Base-by-base conservation (phyloP, 1,284 basidiomycete species). In the Tilletia caries region DNA sequence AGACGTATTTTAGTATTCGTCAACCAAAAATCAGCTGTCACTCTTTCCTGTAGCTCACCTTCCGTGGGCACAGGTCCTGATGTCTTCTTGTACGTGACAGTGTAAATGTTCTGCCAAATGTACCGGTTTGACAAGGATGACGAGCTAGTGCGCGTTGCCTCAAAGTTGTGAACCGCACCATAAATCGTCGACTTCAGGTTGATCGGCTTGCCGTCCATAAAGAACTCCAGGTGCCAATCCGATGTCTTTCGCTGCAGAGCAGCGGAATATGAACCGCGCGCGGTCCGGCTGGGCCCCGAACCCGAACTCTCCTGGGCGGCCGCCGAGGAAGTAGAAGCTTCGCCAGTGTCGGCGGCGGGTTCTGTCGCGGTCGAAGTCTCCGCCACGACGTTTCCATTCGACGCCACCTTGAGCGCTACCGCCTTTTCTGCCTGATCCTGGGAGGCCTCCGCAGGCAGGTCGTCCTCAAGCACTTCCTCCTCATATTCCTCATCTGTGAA, bases 161-260 rank as follows among this genome's bases (percentile, higher is more conserved):
- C 65, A 34, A 91, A 87, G 73, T 91, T 91, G 82, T 98, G 93
- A 52, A 98, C 91, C 0, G 93, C 95, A 2, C 95, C 95, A 79
- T 96, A 98, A 70, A 99, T 90, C 0, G 96, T 98, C 71, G 95
- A 88, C 81, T 94, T 91, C 71, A 95, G 85, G 0, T 90, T 89
- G 29, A 98, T 85, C 18, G 88, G 85, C 70, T 92, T 89, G 69
- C 92, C 93, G 76, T 93, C 92, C 87, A 98, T 91, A 23, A 89
- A 91, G 83, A 99, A 98, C 82, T 95, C 91, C 64, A 98, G 88
- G 82, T 98, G 95, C 93, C 94, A 99, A 79, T 98, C 95, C 27
- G 88, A 89, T 0, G 94, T 92, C 79, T 92, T 92, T 1, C 92
- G 86, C 85, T 95, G 97, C 73, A 97, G 86, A 3, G 94, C 95